Base-by-base conservation (phyloP, 441 rosid species). In the Manihot esculenta region DNA sequence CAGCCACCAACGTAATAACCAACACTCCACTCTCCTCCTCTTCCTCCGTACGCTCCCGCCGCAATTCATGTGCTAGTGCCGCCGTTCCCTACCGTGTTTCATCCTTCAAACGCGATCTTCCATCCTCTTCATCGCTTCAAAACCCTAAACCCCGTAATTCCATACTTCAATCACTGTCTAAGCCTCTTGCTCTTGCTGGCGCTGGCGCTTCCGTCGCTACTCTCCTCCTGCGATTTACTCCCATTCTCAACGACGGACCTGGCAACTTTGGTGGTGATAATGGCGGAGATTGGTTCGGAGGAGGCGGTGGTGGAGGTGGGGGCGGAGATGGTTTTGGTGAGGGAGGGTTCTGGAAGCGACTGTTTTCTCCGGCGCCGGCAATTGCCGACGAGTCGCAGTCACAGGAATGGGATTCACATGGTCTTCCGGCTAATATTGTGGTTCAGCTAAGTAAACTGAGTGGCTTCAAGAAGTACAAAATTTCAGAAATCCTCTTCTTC, bases 391-490 rank as follows among this genome's bases (percentile, higher is more conserved):
- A 95, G 56, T 70, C 82, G 55, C 90, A 88, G 55, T 75, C 85
- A 12, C 83, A 72, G 48, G 99, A 92, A 24, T 95, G 93, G 93
- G 97, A 95, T 75, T 76, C 94, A 12, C 99, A 92, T 54, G 98
- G 99, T 3, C 71, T 92, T n/a, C 98, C 99, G 3, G 96, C 89
- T 15, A 92, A 92, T 82, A 87, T 89, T 26, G 77, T 82, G 0
- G 88, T 92, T n/a, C 98, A 87, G 76, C 79, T 92, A 33, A 87
- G 75, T 80, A 92, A 91, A 77, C 85, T 95, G 12, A 92, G 94
- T 68, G 94, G 90, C 13, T 87, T 87, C 73, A 95, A 89, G 77
- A 92, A 84, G 63, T 95, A 89, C 69, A 95, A 92, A 54, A 70
- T 91, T 1, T 88, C 99, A 0, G 98, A 92, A 7, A 88, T 95